Base-by-base conservation (phyloP, 2,329 filamentous ascomycete genomes). In the Fusarium pseudocircinatum region DNA sequence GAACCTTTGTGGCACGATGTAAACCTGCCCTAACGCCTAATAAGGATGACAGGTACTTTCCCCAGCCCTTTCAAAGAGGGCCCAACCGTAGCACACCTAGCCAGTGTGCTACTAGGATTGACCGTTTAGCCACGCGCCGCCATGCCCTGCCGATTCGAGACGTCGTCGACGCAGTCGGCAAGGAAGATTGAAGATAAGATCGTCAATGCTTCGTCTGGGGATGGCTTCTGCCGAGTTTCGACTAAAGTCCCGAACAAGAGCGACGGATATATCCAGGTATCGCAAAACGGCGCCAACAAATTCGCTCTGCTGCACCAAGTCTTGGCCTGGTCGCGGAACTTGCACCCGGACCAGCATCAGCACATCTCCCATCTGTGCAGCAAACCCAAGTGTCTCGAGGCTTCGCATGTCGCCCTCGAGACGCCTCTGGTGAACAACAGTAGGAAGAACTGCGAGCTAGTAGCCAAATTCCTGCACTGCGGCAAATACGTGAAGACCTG, bases 251-350 rank as follows among this genome's bases (percentile, higher is more conserved):
- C 6, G 4, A 46, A 11, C 2, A 22, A 28, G 0, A 10, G 18
- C 18, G 6, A 46, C 7, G 3, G 18, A 0, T 46, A 7, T 0
- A 1, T 10, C 43, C 13, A 46, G 6, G 26, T 28, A 2, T 47
- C 44, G 6, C 0, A 22, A 7, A 46, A 28, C 18, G 43, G 24
- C 4, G 18, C 43, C 43, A 46, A 28, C 18, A 46, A 46, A 4
- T 46, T 46, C 1, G 12, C 43, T 8, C 4, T 46, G 18, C 43
- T 44, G 1, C 43, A 44, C 24, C 43, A 26, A 44, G 16, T 44
- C 43, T 44, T 26, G 43, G 12, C 16, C 24, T 44, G 24, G 16
- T 14, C 12, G 2, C 7, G 4, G 0, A 24, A 5, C 10, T 3
- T 26, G 1, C 24, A 44, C 16, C 4, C 42, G 4, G 42, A 26